Evolutionary conservation across 306 rosid genomes (phyloP), one percentile per base, ranked within the genome.

Genomic region (Pachyrhizus erosus): DNA sequence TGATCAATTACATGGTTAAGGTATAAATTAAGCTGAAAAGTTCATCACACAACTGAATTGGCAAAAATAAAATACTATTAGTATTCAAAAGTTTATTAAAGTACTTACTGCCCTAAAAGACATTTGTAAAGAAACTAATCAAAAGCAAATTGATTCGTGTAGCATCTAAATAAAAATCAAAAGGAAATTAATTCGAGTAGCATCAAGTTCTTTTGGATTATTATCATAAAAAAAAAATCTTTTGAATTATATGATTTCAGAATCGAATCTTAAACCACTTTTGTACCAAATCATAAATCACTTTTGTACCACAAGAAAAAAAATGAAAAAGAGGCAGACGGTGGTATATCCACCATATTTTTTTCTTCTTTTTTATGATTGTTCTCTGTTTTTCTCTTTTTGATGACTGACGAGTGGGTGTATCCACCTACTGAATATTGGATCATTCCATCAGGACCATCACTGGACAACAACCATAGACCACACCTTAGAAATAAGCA

Each of bases 391-490:
- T 12, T 60, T 24, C 1, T 13, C 6, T 27, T 60, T 54, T 54
- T 20, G 11, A 52, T 7, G 24, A 52, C 5, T 26, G 40, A 61
- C 14, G 20, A 26, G 8, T 24, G 17, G n/a, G 33, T 15, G 17
- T 52, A 45, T 52, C 57, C 29, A 31, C 9, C 39, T 42, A 0
- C 9, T 52, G 60, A 18, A 55, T 1, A 2, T 48, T 55, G 62
- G 8, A 54, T 54, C 46, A 24, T 42, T 18, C 20, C 24, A 65
- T 66, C 2, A 46, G 49, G 11, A 11, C 13, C 37, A 33, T 31
- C 72, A 26, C 77, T 80, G 45, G 34, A 18, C 18, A 37, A 70
- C 77, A 79, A 79, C 55, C 27, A 24, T 23, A 23, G 31, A 54
- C 70, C 83, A 51, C 13, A 39, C 70, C 15, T 54, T 52, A 55